Conservation (phyloP, 2,329 filamentous ascomycete species). For the Fulvia fulva region DNA sequence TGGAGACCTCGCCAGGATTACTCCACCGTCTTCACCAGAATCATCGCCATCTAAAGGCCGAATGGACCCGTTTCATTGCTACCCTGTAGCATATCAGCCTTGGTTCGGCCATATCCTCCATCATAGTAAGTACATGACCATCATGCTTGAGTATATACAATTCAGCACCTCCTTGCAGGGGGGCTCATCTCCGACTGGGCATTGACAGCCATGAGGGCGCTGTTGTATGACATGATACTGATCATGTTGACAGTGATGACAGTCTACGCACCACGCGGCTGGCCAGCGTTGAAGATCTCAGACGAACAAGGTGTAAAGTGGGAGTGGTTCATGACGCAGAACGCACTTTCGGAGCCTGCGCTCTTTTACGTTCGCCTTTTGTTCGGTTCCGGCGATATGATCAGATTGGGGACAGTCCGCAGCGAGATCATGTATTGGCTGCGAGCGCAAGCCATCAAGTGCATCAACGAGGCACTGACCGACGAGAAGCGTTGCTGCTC, state of each 20-base stretch:
- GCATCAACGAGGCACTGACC: constrained; percentile 27
- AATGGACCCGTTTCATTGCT: constrained; percentile 31
- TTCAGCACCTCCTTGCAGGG: background rate
- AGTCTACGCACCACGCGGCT: constrained; percentile 33
- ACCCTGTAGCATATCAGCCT: constrained; percentile 30
- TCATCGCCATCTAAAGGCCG: constrained; percentile 11
- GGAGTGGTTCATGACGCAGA: constrained; percentile 34
- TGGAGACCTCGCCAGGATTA: constrained; percentile 17
- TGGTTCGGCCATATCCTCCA: constrained; percentile 31
- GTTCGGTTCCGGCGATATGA: constrained; percentile 33
- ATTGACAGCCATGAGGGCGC: background rate
- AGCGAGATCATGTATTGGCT: constrained; percentile 27
- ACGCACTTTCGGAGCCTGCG: constrained; percentile 31
- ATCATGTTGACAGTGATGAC: constrained; percentile 25
- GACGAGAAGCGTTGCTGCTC: constrained; percentile 21
- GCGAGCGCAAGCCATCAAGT: constrained; percentile 27
- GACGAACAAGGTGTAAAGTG: constrained; percentile 27
- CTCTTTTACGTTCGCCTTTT: constrained; percentile 34
- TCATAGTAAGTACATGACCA: constrained; percentile 22
- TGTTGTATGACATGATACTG: background rate
- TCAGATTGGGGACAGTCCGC: constrained; percentile 22
- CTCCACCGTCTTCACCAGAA: constrained; percentile 18
- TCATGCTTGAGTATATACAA: background rate
- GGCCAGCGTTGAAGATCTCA: constrained; percentile 32
- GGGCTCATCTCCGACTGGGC: background rate